Percentiles rank a stretch among this genome's conserved stretches.
Evolutionary conservation across 257 asterid genomes (phyloP).

Genomic region (Coffea canephora): DNA sequence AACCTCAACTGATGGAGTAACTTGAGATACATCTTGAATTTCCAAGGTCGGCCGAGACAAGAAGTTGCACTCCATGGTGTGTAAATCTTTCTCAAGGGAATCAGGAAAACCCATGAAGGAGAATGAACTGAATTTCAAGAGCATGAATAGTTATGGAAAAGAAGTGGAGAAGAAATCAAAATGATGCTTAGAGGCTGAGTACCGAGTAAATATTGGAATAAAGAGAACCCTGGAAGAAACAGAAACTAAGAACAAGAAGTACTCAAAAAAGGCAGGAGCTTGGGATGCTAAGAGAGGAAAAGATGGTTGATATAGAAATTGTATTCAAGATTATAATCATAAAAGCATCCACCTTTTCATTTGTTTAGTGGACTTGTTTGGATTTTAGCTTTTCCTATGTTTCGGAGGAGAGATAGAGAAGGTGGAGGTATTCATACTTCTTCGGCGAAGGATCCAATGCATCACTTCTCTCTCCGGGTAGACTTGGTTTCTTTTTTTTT

Average conservation of each 20-base stretch:
- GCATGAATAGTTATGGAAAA: slow-evolving; percentile 16
- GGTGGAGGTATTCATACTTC: slow-evolving; percentile 19
- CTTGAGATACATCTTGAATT: slow-evolving; percentile 9
- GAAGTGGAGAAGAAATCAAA: not conserved
- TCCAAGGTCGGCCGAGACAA: slow-evolving; percentile 11
- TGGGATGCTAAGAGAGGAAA: slow-evolving; percentile 23
- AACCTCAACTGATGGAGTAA: slow-evolving; percentile 12
- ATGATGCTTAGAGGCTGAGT: not conserved
- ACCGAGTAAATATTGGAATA: not conserved
- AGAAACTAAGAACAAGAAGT: slow-evolving; percentile 12
- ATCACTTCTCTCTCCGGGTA: slow-evolving; percentile 7
- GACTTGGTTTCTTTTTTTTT: not conserved
- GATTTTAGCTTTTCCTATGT: slow-evolving; percentile 32
- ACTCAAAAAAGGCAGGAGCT: slow-evolving; percentile 1
- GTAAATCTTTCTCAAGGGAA: slow-evolving; percentile 29
- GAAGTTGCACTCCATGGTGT: slow-evolving; percentile 25
- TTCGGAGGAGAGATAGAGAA: slow-evolving; percentile 13
- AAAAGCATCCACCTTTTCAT: slow-evolving; percentile 3
- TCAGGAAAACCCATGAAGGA: slow-evolving; percentile 37
- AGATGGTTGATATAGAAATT: slow-evolving; percentile 8
- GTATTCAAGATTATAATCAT: slow-evolving; percentile 15
- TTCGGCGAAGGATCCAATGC: slow-evolving; percentile 74
- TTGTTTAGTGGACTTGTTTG: slow-evolving; percentile 20
- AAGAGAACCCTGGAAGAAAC: slow-evolving; percentile 10
- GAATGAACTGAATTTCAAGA: slow-evolving; percentile 8